A percentile compares a stretch with the other conserved stretches of the same genome.
Conservation (phyloP, 1,139 yeast species). For the Pichia cactophila region DNA sequence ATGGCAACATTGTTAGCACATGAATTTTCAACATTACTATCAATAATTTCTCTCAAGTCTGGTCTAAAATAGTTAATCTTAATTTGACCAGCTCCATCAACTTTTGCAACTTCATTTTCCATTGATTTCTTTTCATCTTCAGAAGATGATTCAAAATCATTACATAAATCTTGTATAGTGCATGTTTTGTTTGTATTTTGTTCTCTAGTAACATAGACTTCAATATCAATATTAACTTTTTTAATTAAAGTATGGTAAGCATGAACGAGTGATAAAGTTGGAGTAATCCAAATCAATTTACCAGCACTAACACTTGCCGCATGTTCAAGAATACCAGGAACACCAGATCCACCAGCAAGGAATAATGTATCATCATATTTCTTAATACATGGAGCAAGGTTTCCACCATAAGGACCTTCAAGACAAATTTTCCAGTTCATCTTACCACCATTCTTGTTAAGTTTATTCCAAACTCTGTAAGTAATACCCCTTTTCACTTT, state of each 20-base stretch:
- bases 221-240: constrained; percentile 6
- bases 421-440: constrained; percentile 11
- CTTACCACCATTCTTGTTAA: constrained; percentile 11
- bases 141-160: constrained; percentile 1
- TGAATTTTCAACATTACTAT: constrained; percentile 30
- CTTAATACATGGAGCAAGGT: constrained; percentile 19
- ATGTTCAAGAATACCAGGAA: constrained; percentile 22
- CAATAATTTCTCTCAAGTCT: constrained; percentile 30
- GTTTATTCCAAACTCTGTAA: constrained; percentile 19
- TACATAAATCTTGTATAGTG: constrained; percentile 1
- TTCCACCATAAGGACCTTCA: constrained; percentile 16
- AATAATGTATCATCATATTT: constrained; percentile 47
- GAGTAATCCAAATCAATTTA: constrained; percentile 14
- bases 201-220: constrained; percentile 15
- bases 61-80: constrained; percentile 37
- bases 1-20: constrained; percentile 31
- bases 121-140: neutral
- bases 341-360: constrained; percentile 50
- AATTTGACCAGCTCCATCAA: neutral
- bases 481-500: constrained; percentile 31
- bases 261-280: constrained; percentile 2
- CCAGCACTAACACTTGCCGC: constrained; percentile 25
- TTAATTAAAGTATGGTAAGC: constrained; percentile 6
- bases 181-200: neutral
- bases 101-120: too few species aligned